Evolutionary conservation across 2,329 filamentous ascomycete species (phyloP).

Genomic region (Diaporthe vaccinii): DNA sequence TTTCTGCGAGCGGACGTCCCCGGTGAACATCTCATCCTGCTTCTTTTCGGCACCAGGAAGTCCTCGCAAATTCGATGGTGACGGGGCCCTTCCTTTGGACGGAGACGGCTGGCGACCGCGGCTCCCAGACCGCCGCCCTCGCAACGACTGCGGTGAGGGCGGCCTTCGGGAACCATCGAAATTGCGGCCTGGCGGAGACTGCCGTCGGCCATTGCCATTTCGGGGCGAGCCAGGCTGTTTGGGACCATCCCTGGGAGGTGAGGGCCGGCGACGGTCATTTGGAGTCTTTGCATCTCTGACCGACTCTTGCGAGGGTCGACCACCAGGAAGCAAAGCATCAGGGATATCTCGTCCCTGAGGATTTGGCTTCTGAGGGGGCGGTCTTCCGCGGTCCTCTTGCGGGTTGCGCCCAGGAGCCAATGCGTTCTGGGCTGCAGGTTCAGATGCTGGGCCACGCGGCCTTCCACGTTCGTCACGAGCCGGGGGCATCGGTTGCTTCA

Average conservation of each 20-base stretch:
- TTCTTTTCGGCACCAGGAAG: not conserved
- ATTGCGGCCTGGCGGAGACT: not conserved
- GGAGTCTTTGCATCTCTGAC: not conserved
- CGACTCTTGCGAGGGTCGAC: constrained; percentile 7
- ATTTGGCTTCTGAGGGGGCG: not conserved
- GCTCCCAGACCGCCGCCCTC: not conserved
- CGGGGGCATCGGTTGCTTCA: not conserved
- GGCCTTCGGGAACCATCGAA: not conserved
- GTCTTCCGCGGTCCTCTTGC: not conserved
- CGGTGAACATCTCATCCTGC: not conserved
- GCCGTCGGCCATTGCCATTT: not conserved
- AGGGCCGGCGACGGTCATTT: constrained; percentile 7
- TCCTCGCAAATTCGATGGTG: not conserved
- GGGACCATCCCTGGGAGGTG: not conserved
- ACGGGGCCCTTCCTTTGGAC: not conserved
- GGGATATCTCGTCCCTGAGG: not conserved
- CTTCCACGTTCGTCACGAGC: not conserved
- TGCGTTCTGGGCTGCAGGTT: not conserved
- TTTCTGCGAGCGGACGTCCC: not conserved
- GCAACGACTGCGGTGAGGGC: not conserved
- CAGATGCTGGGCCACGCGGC: not conserved
- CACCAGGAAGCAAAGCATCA: not conserved
- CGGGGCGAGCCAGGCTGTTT: constrained; percentile 1
- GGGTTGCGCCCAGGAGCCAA: not conserved
- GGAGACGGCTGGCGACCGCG: constrained; percentile 12